Conservation (phyloP, 108 stramenopile species). For the Skeletonema menzelii region DNA sequence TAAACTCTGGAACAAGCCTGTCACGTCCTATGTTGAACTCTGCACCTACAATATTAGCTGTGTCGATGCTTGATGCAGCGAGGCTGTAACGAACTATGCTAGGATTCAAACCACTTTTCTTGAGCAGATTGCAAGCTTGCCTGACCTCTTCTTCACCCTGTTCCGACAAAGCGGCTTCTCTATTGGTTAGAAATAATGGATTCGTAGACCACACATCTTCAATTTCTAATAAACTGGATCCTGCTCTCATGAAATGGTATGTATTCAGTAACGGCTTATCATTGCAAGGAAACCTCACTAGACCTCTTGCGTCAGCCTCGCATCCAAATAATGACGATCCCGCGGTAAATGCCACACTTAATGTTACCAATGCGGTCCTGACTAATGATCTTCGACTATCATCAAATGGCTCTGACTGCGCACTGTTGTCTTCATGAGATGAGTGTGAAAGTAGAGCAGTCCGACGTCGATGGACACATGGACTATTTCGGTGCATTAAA, state of each 20-base stretch:
- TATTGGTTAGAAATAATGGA: constrained; percentile 77
- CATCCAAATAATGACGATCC: background rate
- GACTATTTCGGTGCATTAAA: background rate
- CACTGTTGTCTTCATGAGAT: background rate
- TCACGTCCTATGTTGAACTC: constrained; percentile 72
- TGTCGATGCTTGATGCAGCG: constrained; percentile 67
- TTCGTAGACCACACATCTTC: constrained; percentile 78
- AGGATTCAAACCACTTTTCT: constrained; percentile 31
- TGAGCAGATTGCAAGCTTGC: constrained; percentile 45
- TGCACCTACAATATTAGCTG: constrained; percentile 61
- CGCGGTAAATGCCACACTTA: background rate
- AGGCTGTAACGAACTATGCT: constrained; percentile 66
- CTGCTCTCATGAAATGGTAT: constrained; percentile 73
- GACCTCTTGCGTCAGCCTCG: constrained; percentile 32
- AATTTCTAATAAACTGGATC: constrained; percentile 63
- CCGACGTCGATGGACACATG: background rate
- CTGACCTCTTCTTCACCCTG: constrained; percentile 56
- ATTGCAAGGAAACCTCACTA: constrained; percentile 60
- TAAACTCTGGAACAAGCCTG: constrained; percentile 79
- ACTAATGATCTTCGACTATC: background rate
- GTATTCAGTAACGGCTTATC: constrained; percentile 45
- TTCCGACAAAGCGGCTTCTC: constrained; percentile 68
- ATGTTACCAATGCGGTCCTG: background rate
- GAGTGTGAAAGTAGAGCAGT: background rate
- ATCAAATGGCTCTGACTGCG: background rate